Conservation (phyloP, 768 basidiomycete genomes). For the Russula dissimulans region DNA sequence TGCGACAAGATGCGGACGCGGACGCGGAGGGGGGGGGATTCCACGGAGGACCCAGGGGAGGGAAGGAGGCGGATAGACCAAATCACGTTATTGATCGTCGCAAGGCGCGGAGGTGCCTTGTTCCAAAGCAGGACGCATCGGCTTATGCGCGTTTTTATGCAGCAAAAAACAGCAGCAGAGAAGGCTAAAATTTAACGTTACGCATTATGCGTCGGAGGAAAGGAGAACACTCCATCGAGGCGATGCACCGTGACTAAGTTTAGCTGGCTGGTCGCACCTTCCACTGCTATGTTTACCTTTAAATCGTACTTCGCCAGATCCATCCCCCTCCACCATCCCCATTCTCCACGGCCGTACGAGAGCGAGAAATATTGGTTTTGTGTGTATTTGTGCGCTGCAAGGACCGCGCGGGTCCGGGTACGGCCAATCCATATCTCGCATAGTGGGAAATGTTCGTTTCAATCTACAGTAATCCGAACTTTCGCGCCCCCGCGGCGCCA, state of each 20-base stretch:
- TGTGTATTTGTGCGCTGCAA: no score
- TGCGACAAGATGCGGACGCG: neutral
- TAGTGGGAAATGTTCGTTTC: neutral
- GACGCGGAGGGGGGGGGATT: neutral
- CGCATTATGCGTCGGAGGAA: neutral
- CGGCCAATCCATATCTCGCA: neutral
- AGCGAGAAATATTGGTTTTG: no score
- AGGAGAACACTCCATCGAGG: neutral
- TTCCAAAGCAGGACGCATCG: neutral
- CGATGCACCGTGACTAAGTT: no score
- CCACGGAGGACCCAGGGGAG: neutral
- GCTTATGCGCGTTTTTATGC: neutral
- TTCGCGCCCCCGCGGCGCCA: neutral
- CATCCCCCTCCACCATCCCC: no score
- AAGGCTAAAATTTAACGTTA: slow-evolving; percentile 3
- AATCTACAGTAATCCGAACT: neutral
- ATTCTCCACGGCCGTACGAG: neutral
- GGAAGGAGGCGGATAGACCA: neutral
- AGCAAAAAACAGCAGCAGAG: neutral
- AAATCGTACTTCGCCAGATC: neutral
- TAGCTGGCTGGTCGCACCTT: neutral
- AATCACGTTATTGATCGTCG: neutral
- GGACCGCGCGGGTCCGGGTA: no score
- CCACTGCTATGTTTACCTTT: neutral
- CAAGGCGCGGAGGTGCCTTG: neutral